Evolutionary conservation across 2,329 filamentous ascomycete genomes (phyloP).

Genomic region (Cladosporium sp.): DNA sequence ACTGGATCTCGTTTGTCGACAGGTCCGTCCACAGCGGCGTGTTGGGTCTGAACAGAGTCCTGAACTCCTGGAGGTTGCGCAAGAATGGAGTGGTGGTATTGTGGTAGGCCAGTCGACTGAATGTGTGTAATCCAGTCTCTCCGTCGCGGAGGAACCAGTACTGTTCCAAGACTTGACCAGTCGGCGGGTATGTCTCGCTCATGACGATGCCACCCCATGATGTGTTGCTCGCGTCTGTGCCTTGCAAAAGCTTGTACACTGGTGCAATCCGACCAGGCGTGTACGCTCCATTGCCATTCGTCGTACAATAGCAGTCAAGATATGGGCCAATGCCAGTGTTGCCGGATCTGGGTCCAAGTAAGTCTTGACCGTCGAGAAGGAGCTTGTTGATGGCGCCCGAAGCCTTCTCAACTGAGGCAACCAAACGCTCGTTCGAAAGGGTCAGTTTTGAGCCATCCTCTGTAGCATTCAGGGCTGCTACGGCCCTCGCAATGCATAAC

Average conservation of each 20-base stretch:
- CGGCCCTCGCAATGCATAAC: conserved; percentile 8
- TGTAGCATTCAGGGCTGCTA: conserved; percentile 31
- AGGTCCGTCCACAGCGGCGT: conserved; percentile 64
- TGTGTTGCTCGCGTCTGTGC: conserved; percentile 53
- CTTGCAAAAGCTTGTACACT: conserved; percentile 54
- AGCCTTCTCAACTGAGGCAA: conserved; percentile 47
- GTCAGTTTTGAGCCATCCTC: conserved; percentile 39
- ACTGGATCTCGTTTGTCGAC: conserved; percentile 58
- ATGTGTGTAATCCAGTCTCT: conserved; percentile 64
- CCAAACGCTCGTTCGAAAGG: conserved; percentile 50
- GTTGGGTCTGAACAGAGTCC: conserved; percentile 63
- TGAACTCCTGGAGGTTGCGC: conserved; percentile 62
- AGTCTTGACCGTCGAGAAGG: conserved; percentile 53
- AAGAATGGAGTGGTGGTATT: conserved; percentile 60
- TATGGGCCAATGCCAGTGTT: conserved; percentile 57
- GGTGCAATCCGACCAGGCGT: conserved; percentile 57
- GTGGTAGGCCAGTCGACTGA: conserved; percentile 61
- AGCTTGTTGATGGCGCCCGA: conserved; percentile 47
- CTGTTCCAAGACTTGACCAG: conserved; percentile 62
- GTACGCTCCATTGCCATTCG: conserved; percentile 58
- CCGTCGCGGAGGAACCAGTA: conserved; percentile 66
- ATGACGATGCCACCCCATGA: conserved; percentile 62
- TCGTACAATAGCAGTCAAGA: conserved; percentile 62
- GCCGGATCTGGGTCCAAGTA: conserved; percentile 50
- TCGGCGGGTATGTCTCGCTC: conserved; percentile 60